Evolutionary conservation across 371 early-diverging fungal genomes (phyloP).

Genomic region (Mucor velutinosus): DNA sequence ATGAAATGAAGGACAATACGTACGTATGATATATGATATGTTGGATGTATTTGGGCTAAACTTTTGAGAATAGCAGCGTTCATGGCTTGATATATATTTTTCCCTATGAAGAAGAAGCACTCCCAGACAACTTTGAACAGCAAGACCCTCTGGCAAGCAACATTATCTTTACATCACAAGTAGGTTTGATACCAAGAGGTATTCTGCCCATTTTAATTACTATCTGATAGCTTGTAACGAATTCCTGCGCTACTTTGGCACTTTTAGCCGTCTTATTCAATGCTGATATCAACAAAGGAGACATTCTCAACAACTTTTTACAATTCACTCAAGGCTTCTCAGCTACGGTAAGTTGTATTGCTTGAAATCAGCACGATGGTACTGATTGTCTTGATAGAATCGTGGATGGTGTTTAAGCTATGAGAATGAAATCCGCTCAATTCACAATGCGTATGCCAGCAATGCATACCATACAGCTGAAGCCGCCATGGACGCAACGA

Average conservation of each 20-base stretch:
- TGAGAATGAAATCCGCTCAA: neutral
- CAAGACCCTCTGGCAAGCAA: neutral
- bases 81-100: conserved; percentile 20
- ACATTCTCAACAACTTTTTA: conserved; percentile 9
- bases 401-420: conserved; percentile 19
- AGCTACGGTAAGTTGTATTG: conserved; percentile 16
- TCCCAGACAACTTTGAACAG: neutral
- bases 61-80: neutral
- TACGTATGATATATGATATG: neutral
- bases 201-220: neutral
- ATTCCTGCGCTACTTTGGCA: conserved; percentile 24
- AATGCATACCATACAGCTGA: neutral
- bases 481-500: neutral
- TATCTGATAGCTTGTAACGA: conserved; percentile 10
- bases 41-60: neutral
- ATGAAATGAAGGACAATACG: conserved; percentile 4
- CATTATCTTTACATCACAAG: conserved; percentile 19
- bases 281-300: conserved; percentile 12
- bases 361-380: neutral
- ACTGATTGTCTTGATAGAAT: conserved; percentile 7
- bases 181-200: neutral
- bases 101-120: conserved; percentile 11
- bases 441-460: conserved; percentile 17
- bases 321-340: conserved; percentile 11
- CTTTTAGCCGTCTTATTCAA: conserved; percentile 21